Percentiles rank a stretch among this genome's conserved stretches.
Conservation (phyloP, 2,329 filamentous ascomycete genomes). For the Piedraia hortae region DNA sequence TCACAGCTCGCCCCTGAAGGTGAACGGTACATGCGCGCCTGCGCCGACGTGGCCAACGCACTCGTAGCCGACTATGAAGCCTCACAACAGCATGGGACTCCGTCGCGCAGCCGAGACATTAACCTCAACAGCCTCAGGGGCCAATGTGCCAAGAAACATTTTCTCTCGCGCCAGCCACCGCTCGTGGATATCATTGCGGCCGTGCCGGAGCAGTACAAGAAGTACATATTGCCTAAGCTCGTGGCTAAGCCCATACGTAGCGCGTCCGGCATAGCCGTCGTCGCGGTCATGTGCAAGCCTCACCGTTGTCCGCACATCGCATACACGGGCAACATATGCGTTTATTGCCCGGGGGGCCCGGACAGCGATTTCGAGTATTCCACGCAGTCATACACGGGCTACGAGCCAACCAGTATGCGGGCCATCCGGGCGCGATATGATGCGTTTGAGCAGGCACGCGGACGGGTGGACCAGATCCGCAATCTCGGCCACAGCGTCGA, state of each 20-base stretch:
- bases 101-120: slow-evolving; percentile 52
- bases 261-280: slow-evolving; percentile 87
- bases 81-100: slow-evolving; percentile 32
- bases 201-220: slow-evolving; percentile 98
- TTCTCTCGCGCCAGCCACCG: slow-evolving; percentile 61
- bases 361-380: slow-evolving; percentile 98
- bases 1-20: slow-evolving; percentile 67
- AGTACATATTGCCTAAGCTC: slow-evolving; percentile 87
- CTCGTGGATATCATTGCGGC: slow-evolving; percentile 92
- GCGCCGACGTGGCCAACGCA: slow-evolving; percentile 79
- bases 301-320: slow-evolving; percentile 94
- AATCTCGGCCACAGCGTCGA: slow-evolving; percentile 88
- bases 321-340: slow-evolving; percentile 95
- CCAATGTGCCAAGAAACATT: slow-evolving; percentile 80
- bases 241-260: slow-evolving; percentile 93
- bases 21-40: slow-evolving; percentile 79
- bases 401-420: slow-evolving; percentile 95
- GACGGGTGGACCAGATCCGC: slow-evolving; percentile 88
- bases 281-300: slow-evolving; percentile 98
- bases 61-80: slow-evolving; percentile 87
- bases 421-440: slow-evolving; percentile 93
- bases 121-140: slow-evolving; percentile 75
- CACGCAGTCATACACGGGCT: slow-evolving; percentile 94
- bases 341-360: slow-evolving; percentile 91
- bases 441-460: slow-evolving; percentile 87